Evolutionary conservation across 163 green algal species (phyloP).

Genomic region (Smithsoniella earleae): DNA sequence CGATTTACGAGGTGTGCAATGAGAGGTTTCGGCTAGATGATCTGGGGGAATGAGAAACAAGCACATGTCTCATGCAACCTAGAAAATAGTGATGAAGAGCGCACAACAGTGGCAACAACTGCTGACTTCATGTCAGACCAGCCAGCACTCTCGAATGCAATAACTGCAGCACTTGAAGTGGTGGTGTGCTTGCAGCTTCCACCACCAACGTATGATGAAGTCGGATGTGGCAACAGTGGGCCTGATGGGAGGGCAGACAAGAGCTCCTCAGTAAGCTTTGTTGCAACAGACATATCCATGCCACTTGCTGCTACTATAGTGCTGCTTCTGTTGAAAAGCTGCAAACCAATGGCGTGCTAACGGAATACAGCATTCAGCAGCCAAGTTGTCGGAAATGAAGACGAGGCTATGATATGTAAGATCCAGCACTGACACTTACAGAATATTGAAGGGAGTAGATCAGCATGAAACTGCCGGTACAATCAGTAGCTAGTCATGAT

Average conservation of each 20-base stretch:
- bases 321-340: not conserved
- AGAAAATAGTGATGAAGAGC: too few relatives aligned
- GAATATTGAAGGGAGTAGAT: too few relatives aligned
- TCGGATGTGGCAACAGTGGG: constrained; percentile 26
- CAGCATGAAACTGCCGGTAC: too few relatives aligned
- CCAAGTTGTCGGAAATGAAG: too few relatives aligned
- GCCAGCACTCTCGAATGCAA: constrained; percentile 81
- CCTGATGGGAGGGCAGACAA: constrained; percentile 43
- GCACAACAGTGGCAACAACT: constrained; percentile 79
- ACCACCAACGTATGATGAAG: constrained; percentile 65
- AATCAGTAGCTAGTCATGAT: too few relatives aligned
- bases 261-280: constrained; percentile 66
- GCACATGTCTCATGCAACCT: constrained; percentile 69
- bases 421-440: too few relatives aligned
- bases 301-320: not conserved
- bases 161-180: constrained; percentile 33
- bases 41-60: not conserved
- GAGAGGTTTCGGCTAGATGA: not conserved
- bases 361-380: not conserved
- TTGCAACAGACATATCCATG: not conserved
- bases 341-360: not conserved
- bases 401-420: too few relatives aligned
- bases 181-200: constrained; percentile 45
- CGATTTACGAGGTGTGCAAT: too few relatives aligned
- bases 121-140: constrained; percentile 74